These are phyloP conservation scores for Cordyceps javanica DNA, from an alignment of 2,329 filamentous ascomycete species.

Conservation along the genomic window DNA sequence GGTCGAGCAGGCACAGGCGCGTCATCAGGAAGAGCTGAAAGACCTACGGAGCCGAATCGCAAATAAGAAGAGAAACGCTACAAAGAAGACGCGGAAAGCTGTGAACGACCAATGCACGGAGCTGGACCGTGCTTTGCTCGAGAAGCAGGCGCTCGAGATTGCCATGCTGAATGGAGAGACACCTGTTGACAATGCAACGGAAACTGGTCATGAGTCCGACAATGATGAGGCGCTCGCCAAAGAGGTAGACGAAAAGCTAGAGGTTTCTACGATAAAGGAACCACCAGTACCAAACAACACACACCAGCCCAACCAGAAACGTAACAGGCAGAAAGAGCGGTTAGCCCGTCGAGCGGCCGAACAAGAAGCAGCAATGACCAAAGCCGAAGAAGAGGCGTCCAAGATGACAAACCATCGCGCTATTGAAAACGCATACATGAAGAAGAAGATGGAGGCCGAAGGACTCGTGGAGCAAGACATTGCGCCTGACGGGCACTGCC, in stretches of 20 bases:
- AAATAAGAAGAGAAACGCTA: constrained; percentile 94
- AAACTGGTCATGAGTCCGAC: constrained; percentile 15
- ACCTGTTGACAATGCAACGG: constrained; percentile 15
- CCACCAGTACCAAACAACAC: constrained; percentile 11
- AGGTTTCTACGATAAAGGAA: constrained; percentile 6
- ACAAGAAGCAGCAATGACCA: constrained; percentile 59
- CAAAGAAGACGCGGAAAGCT: constrained; percentile 74
- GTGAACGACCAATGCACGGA: constrained; percentile 70
- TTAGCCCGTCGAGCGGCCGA: constrained; percentile 85
- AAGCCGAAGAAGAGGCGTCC: constrained; percentile 70
- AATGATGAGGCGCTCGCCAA: constrained; percentile 16
- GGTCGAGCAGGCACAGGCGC: constrained; percentile 70
- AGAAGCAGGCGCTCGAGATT: constrained; percentile 59
- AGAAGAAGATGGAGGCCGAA: constrained; percentile 55
- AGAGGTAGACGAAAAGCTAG: constrained; percentile 19
- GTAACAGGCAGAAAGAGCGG: constrained; percentile 86
- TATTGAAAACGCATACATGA: constrained; percentile 65
- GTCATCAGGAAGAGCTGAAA: constrained; percentile 81
- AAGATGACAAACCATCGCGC: constrained; percentile 67
- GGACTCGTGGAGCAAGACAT: constrained; percentile 72
- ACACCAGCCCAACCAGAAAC: constrained; percentile 54
- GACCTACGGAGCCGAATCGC: constrained; percentile 82
- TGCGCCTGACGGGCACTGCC: constrained; percentile 84
- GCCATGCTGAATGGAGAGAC: constrained; percentile 31
- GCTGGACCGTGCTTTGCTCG: constrained; percentile 60